A percentile compares a stretch with the other conserved stretches of the same genome.
Conservation (phyloP, 768 basidiomycete species). For the Collybiopsis luxurians region DNA sequence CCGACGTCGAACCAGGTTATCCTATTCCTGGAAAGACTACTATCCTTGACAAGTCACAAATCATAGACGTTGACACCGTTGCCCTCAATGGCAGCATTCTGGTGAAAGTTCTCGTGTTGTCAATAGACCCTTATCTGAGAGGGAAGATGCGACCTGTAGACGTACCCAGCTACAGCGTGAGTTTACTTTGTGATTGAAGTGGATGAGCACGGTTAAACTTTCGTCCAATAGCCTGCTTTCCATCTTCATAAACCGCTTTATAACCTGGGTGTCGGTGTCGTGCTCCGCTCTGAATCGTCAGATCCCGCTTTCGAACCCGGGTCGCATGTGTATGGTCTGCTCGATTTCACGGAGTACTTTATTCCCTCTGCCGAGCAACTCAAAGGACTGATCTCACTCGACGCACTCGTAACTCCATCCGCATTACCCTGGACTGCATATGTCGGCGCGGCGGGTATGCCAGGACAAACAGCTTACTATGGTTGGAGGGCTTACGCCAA, state of each 20-base stretch:
- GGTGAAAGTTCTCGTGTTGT: constrained; percentile 31
- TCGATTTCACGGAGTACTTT: constrained; percentile 10
- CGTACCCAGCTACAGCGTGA: neutral
- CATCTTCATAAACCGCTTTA: neutral
- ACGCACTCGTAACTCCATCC: constrained; percentile 25
- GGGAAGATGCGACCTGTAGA: constrained; percentile 21
- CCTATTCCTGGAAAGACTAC: constrained; percentile 25
- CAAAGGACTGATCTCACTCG: constrained; percentile 3
- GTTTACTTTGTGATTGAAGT: neutral
- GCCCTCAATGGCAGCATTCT: constrained; percentile 24
- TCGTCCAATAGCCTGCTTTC: neutral
- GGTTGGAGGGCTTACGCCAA: constrained; percentile 8
- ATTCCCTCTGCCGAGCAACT: neutral
- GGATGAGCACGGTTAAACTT: neutral
- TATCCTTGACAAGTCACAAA: constrained; percentile 21
- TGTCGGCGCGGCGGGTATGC: constrained; percentile 32
- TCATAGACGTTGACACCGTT: constrained; percentile 31
- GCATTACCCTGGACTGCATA: constrained; percentile 34
- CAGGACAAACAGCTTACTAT: constrained; percentile 4
- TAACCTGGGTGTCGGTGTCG: neutral
- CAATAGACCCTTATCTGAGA: constrained; percentile 32
- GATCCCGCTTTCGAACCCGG: neutral
- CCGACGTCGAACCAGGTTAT: too few relatives aligned
- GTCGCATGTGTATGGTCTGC: neutral
- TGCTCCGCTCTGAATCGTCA: neutral